Percentiles rank a stretch among this genome's conserved stretches.
Conservation (phyloP, 345 rosid species). For the Jatropha curcas region DNA sequence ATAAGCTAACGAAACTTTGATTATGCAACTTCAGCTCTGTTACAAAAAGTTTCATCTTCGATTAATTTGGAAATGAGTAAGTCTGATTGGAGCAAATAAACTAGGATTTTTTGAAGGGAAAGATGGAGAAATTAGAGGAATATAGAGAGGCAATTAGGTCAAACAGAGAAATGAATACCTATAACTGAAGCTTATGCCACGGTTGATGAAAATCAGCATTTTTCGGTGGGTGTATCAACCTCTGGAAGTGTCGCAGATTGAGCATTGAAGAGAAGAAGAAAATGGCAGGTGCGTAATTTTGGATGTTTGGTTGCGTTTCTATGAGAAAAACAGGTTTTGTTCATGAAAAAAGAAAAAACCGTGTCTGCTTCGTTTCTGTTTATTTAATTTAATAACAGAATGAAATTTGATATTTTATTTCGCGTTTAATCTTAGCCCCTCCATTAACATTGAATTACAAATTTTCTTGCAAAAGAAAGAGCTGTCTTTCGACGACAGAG, state of each 20-base stretch:
- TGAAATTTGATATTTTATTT: no score
- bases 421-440: no score
- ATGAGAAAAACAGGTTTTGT: background rate
- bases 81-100: background rate
- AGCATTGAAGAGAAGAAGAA: background rate
- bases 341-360: background rate
- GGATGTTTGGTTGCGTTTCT: background rate
- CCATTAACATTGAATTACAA: no score
- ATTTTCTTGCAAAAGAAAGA: no score
- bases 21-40: background rate
- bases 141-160: background rate
- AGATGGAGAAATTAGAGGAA: slow-evolving; percentile 2
- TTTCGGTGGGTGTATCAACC: background rate
- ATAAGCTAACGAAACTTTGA: background rate
- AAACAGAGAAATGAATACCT: background rate
- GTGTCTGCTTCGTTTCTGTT: no score
- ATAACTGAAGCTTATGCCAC: background rate
- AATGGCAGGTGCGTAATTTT: slow-evolving; percentile 15
- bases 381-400: no score
- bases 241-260: background rate
- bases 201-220: background rate
- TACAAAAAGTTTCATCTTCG: no score
- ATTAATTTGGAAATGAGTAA: background rate
- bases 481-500: no score
- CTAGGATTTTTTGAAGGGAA: background rate